Base-by-base conservation (phyloP, 176 grass and related monocot species). In the Bromus sterilis region DNA sequence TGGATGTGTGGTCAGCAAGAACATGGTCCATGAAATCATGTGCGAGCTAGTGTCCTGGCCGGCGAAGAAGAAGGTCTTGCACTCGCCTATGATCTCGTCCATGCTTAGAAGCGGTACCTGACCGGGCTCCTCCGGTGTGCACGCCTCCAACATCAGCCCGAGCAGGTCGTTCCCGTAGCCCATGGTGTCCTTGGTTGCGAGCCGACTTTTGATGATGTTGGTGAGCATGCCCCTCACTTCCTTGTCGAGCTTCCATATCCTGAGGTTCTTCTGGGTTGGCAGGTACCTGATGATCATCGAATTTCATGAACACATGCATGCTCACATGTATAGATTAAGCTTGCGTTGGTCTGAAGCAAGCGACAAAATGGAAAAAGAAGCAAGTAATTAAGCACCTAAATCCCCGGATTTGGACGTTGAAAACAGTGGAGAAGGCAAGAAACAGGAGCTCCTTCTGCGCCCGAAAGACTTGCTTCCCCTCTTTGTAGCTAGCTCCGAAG, bases 1-100 rank as follows among this genome's bases (percentile, higher is more conserved):
- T 2, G 30, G 37, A 73, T 74, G 26, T 53, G 35, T 82, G 46
- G 83, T 78, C 0, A 90, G 7, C 21, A 90, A 46, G 57, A 86
- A 90, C 64, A 82, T 86, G 11, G 63, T 70, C 87, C 87, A 89
- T 13, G 56, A 65, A 44, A 89, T 78, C 11, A 62, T 40, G 58
- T 72, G 63, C 0, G 87, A 81, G 61, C 82, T 89, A 0, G 82
- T 85, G 41, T 89, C 87, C 2, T 89, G 77, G 10, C 87, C 87
- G 0, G 87, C 87, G 5, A 84, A 84, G 60, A 77, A 77, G 82
- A 84, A 84, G 73, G 82, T 84, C 48, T 84, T 84, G 74, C 82
- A 84, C 82, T 84, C 82, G 9, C 34, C 82, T 9, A 84, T 66
- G 25, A 84, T 84, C 62, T 84, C 74, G 56, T 25, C 43, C 51